A percentile compares a stretch with the other conserved stretches of the same genome.
Evolutionary conservation across 78 protist genomes (phyloP).

Genomic region (Diacronema lutheri): DNA sequence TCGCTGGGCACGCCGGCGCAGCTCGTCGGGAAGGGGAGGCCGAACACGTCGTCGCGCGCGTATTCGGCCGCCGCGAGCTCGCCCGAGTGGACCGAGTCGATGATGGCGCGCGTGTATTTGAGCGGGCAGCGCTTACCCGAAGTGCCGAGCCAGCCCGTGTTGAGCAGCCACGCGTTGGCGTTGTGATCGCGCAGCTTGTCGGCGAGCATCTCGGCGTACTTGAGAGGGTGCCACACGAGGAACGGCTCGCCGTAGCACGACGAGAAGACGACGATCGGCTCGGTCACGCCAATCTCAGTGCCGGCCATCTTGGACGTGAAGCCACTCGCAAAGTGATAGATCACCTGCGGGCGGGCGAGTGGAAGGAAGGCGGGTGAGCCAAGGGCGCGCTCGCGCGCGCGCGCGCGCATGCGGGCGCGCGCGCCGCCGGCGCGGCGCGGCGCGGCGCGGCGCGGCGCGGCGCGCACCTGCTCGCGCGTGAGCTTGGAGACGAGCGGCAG

Average conservation of each 20-base stretch:
- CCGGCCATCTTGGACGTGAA: constrained; percentile 96
- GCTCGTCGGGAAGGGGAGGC: constrained; percentile 71
- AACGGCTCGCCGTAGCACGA: constrained; percentile 93
- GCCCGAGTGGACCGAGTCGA: constrained; percentile 89
- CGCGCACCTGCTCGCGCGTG: neutral
- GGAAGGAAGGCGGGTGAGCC: too few species aligned
- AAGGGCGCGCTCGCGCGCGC: too few species aligned
- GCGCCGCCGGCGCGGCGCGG: too few species aligned
- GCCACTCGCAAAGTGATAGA: constrained; percentile 93
- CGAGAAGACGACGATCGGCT: constrained; percentile 91
- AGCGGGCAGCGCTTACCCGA: constrained; percentile 80
- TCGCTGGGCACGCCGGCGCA: constrained; percentile 70
- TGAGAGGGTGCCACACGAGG: constrained; percentile 89
- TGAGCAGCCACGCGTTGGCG: constrained; percentile 80
- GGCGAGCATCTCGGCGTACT: constrained; percentile 88
- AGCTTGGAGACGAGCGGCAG: constrained; percentile 89
- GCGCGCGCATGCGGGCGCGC: too few species aligned
- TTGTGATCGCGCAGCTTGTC: constrained; percentile 52
- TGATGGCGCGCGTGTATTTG: constrained; percentile 81
- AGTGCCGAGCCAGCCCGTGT: constrained; percentile 88
- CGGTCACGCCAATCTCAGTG: constrained; percentile 90
- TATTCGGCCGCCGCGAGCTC: constrained; percentile 54
- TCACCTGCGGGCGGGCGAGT: constrained; percentile 84
- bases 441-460: too few species aligned
- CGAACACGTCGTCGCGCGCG: constrained; percentile 56